These are phyloP conservation scores for Cladosporium sp. DNA, from an alignment of 2,329 filamentous ascomycete species.

Conservation along the genomic window DNA sequence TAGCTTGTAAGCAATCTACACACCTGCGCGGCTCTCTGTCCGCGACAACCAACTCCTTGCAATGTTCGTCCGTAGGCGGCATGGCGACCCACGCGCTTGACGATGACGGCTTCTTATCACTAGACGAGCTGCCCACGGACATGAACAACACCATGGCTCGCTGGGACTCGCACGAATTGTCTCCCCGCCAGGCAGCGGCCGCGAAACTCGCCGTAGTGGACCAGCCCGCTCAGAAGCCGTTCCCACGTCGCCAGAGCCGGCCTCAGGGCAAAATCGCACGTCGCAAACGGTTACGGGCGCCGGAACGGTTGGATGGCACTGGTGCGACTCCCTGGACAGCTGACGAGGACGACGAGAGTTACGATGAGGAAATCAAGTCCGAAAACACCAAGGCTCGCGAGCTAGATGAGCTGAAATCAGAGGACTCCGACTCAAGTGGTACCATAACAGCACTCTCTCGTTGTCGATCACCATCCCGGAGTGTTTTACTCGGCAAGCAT, in stretches of 20 bases:
- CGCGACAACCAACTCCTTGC: background rate
- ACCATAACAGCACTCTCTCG: too few species aligned
- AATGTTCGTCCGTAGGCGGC: background rate
- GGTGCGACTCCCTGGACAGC: background rate
- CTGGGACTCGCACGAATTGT: constrained; percentile 8
- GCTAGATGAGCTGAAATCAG: too few species aligned
- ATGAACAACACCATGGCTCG: constrained; percentile 1
- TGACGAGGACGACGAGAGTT: constrained; percentile 2
- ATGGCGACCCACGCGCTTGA: constrained; percentile 5
- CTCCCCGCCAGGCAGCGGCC: constrained; percentile 1
- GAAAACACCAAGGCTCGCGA: background rate
- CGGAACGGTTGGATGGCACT: background rate
- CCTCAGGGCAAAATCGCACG: background rate
- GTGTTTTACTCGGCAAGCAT: background rate
- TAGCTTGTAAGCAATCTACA: too few species aligned
- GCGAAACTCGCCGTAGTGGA: background rate
- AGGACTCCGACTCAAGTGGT: too few species aligned
- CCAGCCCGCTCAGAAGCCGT: background rate
- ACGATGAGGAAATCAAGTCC: constrained; percentile 9
- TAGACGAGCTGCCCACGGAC: constrained; percentile 1
- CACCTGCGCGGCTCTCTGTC: background rate
- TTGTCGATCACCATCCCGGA: background rate
- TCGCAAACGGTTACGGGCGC: background rate
- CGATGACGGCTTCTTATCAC: background rate
- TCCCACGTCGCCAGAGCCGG: background rate